phyloP scores from a whole-genome alignment of 148 eudicot species.

The Camellia japonica region DNA sequence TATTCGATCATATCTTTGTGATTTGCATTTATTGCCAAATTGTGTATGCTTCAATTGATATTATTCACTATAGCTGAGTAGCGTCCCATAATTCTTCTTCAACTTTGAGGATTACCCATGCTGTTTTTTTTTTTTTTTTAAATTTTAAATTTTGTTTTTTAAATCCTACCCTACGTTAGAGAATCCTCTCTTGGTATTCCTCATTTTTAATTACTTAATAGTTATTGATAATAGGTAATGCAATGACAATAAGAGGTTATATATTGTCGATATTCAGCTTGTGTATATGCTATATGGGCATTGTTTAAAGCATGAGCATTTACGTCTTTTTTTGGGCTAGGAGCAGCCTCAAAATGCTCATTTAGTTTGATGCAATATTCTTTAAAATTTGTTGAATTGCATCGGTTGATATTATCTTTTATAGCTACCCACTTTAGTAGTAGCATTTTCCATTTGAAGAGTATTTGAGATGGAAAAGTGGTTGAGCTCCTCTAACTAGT shows the following conservation, averaged over 20 bases:
- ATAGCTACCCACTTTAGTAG: background rate
- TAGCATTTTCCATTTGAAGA: too few species aligned
- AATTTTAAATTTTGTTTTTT: too few species aligned
- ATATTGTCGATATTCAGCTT: background rate
- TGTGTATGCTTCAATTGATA: background rate
- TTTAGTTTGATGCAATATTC: background rate
- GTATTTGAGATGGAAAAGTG: too few species aligned
- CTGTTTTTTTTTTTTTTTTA: too few species aligned
- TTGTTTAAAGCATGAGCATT: background rate
- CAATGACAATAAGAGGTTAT: background rate
- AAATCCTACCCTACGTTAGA: too few species aligned
- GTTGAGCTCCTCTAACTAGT: too few species aligned
- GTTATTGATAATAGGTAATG: too few species aligned
- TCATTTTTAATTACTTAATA: background rate
- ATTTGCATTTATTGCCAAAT: background rate
- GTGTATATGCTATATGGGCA: background rate
- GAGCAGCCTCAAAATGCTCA: slow-evolving; percentile 7
- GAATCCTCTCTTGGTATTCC: background rate
- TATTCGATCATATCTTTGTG: too few species aligned
- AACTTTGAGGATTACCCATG: background rate
- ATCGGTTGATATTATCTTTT: background rate
- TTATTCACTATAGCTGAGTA: background rate
- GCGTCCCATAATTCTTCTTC: background rate
- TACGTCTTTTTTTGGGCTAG: background rate
- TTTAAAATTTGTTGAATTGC: background rate